phyloP scores from a whole-genome alignment of 352 stramenopile species.

The Plasmopara muralis region DNA sequence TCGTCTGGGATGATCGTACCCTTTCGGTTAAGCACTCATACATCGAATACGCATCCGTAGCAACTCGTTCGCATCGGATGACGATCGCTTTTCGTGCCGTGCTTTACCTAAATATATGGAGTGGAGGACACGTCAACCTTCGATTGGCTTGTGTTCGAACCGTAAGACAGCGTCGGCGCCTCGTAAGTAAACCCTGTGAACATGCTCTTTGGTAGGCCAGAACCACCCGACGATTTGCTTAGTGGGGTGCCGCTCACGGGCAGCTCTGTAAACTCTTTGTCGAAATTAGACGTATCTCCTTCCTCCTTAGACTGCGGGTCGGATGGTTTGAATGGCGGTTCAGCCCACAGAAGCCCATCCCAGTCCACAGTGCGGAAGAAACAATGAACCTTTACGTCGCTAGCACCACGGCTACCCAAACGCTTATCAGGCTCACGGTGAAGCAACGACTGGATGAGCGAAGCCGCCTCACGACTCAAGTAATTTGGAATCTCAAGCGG shows the following conservation, averaged over 20 bases:
- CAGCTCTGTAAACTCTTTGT: constrained; percentile 86
- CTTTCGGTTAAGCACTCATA: constrained; percentile 11
- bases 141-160: constrained; percentile 82
- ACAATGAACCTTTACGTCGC: constrained; percentile 80
- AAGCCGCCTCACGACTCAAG: constrained; percentile 59
- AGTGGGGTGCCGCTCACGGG: constrained; percentile 74
- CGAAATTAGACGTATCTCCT: constrained; percentile 86
- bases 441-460: constrained; percentile 71
- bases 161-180: constrained; percentile 71
- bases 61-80: neutral
- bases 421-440: constrained; percentile 82
- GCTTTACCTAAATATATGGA: constrained; percentile 76
- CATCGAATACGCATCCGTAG: constrained; percentile 11
- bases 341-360: constrained; percentile 77
- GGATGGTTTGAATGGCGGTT: constrained; percentile 83
- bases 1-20: neutral
- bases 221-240: constrained; percentile 58
- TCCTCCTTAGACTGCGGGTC: constrained; percentile 80
- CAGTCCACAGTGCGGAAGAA: constrained; percentile 86
- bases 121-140: constrained; percentile 80
- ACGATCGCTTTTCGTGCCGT: neutral
- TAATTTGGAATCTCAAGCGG: constrained; percentile 79
- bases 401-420: constrained; percentile 65
- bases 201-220: constrained; percentile 68
- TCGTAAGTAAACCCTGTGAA: constrained; percentile 87